A percentile compares a stretch with the other conserved stretches of the same genome.
phyloP scores from a whole-genome alignment of 2,329 filamentous ascomycete genomes.

The Scorias spongiosa region DNA sequence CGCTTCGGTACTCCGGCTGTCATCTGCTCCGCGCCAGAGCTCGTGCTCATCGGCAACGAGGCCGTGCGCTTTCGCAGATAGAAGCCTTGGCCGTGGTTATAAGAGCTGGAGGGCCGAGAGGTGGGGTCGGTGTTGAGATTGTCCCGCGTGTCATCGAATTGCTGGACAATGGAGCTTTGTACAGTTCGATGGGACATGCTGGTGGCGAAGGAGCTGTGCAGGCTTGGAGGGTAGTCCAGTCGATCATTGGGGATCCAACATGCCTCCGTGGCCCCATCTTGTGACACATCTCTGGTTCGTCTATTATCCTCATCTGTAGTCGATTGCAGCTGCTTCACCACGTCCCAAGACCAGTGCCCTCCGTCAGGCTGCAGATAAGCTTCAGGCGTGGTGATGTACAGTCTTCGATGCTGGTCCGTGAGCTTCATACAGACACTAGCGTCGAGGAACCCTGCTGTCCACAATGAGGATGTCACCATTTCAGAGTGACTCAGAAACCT shows the following conservation, averaged over 20 bases:
- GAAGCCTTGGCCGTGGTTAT: not conserved
- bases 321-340: conserved; percentile 44
- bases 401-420: conserved; percentile 42
- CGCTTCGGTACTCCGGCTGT: conserved; percentile 12
- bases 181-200: conserved; percentile 17
- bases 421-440: conserved; percentile 61
- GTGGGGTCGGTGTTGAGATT: conserved; percentile 18
- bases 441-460: conserved; percentile 55
- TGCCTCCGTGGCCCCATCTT: conserved; percentile 14
- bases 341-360: conserved; percentile 57
- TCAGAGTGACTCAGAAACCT: conserved; percentile 56
- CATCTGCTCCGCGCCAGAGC: conserved; percentile 5
- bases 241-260: conserved; percentile 54
- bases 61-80: conserved; percentile 7
- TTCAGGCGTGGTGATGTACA: conserved; percentile 62
- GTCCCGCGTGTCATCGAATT: conserved; percentile 1
- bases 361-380: conserved; percentile 54
- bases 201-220: conserved; percentile 32
- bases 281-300: conserved; percentile 44
- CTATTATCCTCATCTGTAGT: conserved; percentile 37
- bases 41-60: conserved; percentile 13
- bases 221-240: conserved; percentile 42
- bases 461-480: conserved; percentile 56
- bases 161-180: conserved; percentile 24
- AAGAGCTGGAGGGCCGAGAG: conserved; percentile 13